These are phyloP conservation scores for Avena sativa DNA, from an alignment of 176 grass and related monocot species.

Conservation along the genomic window DNA sequence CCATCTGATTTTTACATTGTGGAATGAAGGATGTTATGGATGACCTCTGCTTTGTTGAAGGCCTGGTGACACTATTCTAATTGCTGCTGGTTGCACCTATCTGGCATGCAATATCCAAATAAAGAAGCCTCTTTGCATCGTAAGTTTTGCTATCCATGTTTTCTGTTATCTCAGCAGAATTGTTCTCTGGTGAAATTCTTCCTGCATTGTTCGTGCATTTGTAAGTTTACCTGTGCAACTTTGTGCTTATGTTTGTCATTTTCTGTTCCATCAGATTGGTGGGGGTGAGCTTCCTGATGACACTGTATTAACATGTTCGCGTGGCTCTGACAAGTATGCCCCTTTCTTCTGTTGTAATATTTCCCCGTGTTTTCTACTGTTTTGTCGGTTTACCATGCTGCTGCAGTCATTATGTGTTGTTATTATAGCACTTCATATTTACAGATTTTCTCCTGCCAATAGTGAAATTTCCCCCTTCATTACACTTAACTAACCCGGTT, in stretches of 20 bases:
- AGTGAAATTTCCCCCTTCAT: not conserved
- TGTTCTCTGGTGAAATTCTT: conserved; percentile 39
- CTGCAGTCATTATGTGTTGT: not conserved
- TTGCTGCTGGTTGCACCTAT: conserved; percentile 73
- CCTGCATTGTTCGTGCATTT: not conserved
- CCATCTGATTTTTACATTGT: not conserved
- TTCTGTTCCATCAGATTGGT: conserved; percentile 71
- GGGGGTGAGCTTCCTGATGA: conserved; percentile 86
- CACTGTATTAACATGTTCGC: conserved; percentile 89
- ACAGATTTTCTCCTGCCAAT: not conserved
- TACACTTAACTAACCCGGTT: not conserved
- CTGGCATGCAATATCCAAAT: conserved; percentile 88
- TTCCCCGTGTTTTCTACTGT: conserved; percentile 4
- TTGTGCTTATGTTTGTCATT: conserved; percentile 32
- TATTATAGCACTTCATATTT: not conserved
- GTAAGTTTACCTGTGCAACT: conserved; percentile 23
- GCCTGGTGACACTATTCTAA: conserved; percentile 96
- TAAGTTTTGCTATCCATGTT: conserved; percentile 61
- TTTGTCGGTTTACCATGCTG: not conserved
- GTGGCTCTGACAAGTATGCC: conserved; percentile 88
- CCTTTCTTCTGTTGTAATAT: conserved; percentile 22
- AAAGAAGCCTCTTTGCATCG: conserved; percentile 95
- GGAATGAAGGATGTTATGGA: not conserved
- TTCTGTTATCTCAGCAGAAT: conserved; percentile 20
- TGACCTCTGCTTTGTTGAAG: conserved; percentile 65